A percentile compares a stretch with the other conserved stretches of the same genome.
Evolutionary conservation across 2,329 filamentous ascomycete species (phyloP).

Genomic region (Aaosphaeria pasadenensis): DNA sequence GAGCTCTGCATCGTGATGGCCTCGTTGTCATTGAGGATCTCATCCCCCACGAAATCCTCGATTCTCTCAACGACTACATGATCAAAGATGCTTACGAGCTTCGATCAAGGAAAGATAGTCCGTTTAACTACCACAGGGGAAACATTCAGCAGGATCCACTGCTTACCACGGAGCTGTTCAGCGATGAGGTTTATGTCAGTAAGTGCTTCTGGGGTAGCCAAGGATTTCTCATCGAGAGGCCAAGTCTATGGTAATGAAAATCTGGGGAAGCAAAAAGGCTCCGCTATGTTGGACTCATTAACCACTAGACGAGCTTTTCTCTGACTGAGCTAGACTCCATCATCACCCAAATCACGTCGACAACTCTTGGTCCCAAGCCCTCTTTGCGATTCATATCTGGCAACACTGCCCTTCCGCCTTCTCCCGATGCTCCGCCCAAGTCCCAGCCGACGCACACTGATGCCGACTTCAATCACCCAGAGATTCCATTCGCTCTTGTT

Average conservation of each 20-base stretch:
- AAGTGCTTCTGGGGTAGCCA: constrained; percentile 9
- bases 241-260: too few species aligned
- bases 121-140: constrained; percentile 62
- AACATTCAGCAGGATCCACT: constrained; percentile 63
- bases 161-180: constrained; percentile 42
- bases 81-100: constrained; percentile 54
- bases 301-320: too few species aligned
- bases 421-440: constrained; percentile 32
- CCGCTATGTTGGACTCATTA: too few species aligned
- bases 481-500: constrained; percentile 45
- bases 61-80: constrained; percentile 59
- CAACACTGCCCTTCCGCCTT: constrained; percentile 44
- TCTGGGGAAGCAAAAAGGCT: too few species aligned
- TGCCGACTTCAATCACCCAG: constrained; percentile 30
- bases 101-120: constrained; percentile 51
- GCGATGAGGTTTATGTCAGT: constrained; percentile 53
- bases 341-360: constrained; percentile 55
- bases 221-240: too few species aligned
- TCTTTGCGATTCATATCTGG: constrained; percentile 31
- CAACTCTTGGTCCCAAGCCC: constrained; percentile 33
- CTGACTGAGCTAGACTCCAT: constrained; percentile 46
- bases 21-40: constrained; percentile 32
- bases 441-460: constrained; percentile 34
- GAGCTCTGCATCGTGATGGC: constrained; percentile 28
- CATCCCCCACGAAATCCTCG: constrained; percentile 48